A percentile compares a stretch with the other conserved stretches of the same genome.
Conservation (phyloP, 768 basidiomycete species). For the Auricularia heimuer region DNA sequence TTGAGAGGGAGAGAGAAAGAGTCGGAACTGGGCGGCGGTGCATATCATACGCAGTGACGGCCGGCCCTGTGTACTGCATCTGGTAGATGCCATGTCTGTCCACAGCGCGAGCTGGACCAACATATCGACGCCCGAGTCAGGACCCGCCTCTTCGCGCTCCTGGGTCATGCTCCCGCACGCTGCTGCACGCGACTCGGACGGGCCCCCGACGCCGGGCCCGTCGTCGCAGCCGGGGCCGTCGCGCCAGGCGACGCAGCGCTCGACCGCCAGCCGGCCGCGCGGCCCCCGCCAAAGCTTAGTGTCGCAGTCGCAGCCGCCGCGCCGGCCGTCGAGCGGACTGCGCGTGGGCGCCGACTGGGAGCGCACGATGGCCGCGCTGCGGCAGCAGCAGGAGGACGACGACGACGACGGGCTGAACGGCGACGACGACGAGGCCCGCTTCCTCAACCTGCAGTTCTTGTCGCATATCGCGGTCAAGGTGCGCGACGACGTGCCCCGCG, state of each 20-base stretch:
- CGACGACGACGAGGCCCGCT: conserved; percentile 63
- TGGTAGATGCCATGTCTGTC: neutral
- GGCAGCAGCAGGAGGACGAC: conserved; percentile 33
- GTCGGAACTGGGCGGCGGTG: too few relatives aligned
- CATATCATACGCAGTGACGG: neutral
- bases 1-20: too few relatives aligned
- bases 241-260: neutral
- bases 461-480: conserved; percentile 84
- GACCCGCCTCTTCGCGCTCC: neutral
- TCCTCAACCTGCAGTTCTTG: conserved; percentile 81
- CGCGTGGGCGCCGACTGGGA: conserved; percentile 14
- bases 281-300: neutral
- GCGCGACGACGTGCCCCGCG: conserved; percentile 80
- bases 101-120: neutral
- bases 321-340: neutral
- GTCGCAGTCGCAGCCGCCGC: neutral
- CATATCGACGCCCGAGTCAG: neutral
- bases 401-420: conserved; percentile 46
- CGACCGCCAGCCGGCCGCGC: neutral
- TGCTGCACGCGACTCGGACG: neutral
- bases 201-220: neutral
- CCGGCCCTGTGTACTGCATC: neutral
- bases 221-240: neutral
- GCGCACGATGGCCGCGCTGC: conserved; percentile 20
- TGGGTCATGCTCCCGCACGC: neutral